phyloP scores from a whole-genome alignment of 495 filamentous ascomycete genomes.

The Cercophora scortea region DNA sequence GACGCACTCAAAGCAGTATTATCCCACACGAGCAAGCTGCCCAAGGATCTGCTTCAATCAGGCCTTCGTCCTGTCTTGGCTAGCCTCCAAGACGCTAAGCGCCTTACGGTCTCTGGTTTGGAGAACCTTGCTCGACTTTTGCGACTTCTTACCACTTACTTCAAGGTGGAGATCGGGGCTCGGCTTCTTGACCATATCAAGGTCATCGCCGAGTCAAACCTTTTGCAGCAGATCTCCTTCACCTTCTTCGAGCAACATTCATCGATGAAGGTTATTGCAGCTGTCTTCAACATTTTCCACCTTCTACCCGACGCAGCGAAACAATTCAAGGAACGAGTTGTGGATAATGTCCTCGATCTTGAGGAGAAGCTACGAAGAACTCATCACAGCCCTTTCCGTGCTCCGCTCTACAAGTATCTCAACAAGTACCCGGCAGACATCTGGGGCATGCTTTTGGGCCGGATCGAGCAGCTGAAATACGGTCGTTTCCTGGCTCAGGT shows the following conservation, averaged over 20 bases:
- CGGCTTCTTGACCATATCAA: slow-evolving; percentile 88
- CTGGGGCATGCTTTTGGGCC: slow-evolving; percentile 66
- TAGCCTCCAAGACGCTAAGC: slow-evolving; percentile 89
- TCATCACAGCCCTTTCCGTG: slow-evolving; percentile 85
- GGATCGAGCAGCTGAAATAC: slow-evolving; percentile 72
- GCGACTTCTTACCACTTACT: slow-evolving; percentile 90
- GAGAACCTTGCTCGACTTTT: slow-evolving; percentile 86
- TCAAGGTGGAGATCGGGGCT: slow-evolving; percentile 96
- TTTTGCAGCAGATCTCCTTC: slow-evolving; percentile 85
- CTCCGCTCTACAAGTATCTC: slow-evolving; percentile 88
- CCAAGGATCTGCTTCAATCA: slow-evolving; percentile 90
- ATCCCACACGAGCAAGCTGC: slow-evolving; percentile 79
- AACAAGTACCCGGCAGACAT: slow-evolving; percentile 87
- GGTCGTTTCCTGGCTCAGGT: slow-evolving; percentile 94
- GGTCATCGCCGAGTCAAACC: slow-evolving; percentile 70
- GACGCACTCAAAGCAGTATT: slow-evolving; percentile 78
- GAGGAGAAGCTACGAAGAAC: slow-evolving; percentile 82
- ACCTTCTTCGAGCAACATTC: slow-evolving; percentile 85
- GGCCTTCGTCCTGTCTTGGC: slow-evolving; percentile 90
- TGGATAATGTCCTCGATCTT: slow-evolving; percentile 81
- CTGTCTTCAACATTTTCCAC: slow-evolving; percentile 95
- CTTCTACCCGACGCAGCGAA: slow-evolving; percentile 82
- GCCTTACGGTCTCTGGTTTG: slow-evolving; percentile 79
- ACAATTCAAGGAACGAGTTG: slow-evolving; percentile 79
- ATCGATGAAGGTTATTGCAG: slow-evolving; percentile 85